Percentiles rank a stretch among this genome's conserved stretches.
Evolutionary conservation across 2,329 filamentous ascomycete species (phyloP).

Genomic region (Neophaeococcomyces mojaviensis): DNA sequence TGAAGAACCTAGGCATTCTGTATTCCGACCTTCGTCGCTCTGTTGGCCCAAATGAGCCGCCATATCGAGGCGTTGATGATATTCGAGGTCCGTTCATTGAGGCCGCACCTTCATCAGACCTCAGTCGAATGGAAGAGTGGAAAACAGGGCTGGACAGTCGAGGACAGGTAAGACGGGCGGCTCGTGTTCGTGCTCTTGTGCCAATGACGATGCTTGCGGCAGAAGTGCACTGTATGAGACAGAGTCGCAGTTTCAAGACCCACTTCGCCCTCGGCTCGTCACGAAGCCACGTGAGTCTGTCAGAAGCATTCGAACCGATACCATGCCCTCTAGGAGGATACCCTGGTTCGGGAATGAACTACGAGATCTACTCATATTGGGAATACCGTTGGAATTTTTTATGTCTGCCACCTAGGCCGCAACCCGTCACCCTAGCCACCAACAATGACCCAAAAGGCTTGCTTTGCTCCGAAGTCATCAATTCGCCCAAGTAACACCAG

Average conservation of each 20-base stretch:
- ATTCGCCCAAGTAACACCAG: background rate
- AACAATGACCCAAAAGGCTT: too few relatives aligned
- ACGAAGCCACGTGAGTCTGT: background rate
- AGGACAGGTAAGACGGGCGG: background rate
- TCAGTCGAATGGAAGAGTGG: too few relatives aligned
- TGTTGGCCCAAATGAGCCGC: constrained; percentile 47
- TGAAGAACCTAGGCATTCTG: constrained; percentile 61
- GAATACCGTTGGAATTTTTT: too few relatives aligned
- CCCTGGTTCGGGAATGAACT: background rate
- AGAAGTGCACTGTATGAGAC: too few relatives aligned
- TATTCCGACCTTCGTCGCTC: constrained; percentile 45
- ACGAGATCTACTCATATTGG: too few relatives aligned
- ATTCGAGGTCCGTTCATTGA: constrained; percentile 48
- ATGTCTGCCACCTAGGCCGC: too few relatives aligned
- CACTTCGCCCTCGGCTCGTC: background rate
- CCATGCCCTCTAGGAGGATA: background rate
- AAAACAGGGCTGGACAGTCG: background rate
- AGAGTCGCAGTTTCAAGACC: too few relatives aligned
- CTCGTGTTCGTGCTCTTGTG: too few relatives aligned
- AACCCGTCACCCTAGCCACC: too few relatives aligned
- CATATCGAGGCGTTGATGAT: constrained; percentile 52
- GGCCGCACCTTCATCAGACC: background rate
- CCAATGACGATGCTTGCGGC: too few relatives aligned
- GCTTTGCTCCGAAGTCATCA: background rate
- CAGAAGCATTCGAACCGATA: background rate